Evolutionary conservation across 164 flowering plant species (phyloP).

Genomic region (grape (Vitis vinifera)): ASM3070453v1 NC_081805.1:12119001-12119500

Average conservation of each 20-base stretch:
- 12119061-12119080: slow-evolving; percentile 29
- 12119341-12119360: slow-evolving; percentile 95
- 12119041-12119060: slow-evolving; percentile 36
- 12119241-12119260: slow-evolving; percentile 90
- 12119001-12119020: not conserved
- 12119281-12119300: slow-evolving; percentile 85
- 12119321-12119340: slow-evolving; percentile 96
- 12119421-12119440: slow-evolving; percentile 97
- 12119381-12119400: slow-evolving; percentile 91
- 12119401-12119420: slow-evolving; percentile 77
- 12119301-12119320: slow-evolving; percentile 89
- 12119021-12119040: slow-evolving; percentile 43
- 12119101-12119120: slow-evolving; percentile 76
- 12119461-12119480: slow-evolving; percentile 97
- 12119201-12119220: slow-evolving; percentile 90
- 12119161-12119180: slow-evolving; percentile 88
- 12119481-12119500: slow-evolving; percentile 85
- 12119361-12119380: slow-evolving; percentile 94
- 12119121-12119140: slow-evolving; percentile 94
- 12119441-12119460: slow-evolving; percentile 88
- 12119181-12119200: slow-evolving; percentile 92
- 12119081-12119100: slow-evolving; percentile 53
- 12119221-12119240: slow-evolving; percentile 95
- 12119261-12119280: slow-evolving; percentile 87
- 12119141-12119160: slow-evolving; percentile 95